These are phyloP conservation scores for Musa beccarii DNA, from an alignment of 176 grass and related monocot species.

Conservation along the genomic window DNA sequence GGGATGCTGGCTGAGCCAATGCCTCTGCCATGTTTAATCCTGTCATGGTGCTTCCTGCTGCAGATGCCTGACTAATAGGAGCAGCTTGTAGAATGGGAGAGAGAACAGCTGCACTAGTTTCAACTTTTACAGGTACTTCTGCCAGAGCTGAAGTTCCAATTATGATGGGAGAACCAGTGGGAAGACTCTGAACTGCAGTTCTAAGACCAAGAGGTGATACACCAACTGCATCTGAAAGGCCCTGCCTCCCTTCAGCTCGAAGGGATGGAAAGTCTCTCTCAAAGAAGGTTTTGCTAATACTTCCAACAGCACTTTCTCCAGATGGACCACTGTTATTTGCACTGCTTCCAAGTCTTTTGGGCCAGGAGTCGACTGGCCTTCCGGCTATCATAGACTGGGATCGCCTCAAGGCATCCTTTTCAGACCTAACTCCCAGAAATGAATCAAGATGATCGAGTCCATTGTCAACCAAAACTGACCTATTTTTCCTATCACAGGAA, in stretches of 20 bases:
- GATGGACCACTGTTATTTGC: slow-evolving; percentile 20
- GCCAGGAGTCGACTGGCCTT: slow-evolving; percentile 20
- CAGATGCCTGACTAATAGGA: slow-evolving; percentile 7
- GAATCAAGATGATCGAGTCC: slow-evolving; percentile 27
- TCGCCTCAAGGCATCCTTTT: slow-evolving; percentile 25
- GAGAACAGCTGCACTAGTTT: background rate
- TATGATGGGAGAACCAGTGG: background rate
- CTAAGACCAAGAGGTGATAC: slow-evolving; percentile 28
- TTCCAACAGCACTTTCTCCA: slow-evolving; percentile 9
- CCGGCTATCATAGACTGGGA: slow-evolving; percentile 31
- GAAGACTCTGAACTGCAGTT: slow-evolving; percentile 34
- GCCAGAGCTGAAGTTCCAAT: slow-evolving; percentile 31
- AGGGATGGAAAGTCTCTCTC: slow-evolving; percentile 45
- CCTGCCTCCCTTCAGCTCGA: slow-evolving; percentile 18
- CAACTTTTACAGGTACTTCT: slow-evolving; percentile 27
- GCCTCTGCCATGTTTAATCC: slow-evolving; percentile 46
- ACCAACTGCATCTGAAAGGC: slow-evolving; percentile 1
- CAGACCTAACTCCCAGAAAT: background rate
- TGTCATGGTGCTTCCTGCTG: background rate
- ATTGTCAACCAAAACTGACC: slow-evolving; percentile 13
- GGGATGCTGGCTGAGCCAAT: slow-evolving; percentile 28
- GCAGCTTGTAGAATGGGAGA: background rate
- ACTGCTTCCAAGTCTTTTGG: slow-evolving; percentile 20
- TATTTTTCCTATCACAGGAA: slow-evolving; percentile 23
- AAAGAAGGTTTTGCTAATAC: slow-evolving; percentile 18